Evolutionary conservation across 1,284 basidiomycete genomes (phyloP).

Genomic region (Fistulinella staudtii): DNA sequence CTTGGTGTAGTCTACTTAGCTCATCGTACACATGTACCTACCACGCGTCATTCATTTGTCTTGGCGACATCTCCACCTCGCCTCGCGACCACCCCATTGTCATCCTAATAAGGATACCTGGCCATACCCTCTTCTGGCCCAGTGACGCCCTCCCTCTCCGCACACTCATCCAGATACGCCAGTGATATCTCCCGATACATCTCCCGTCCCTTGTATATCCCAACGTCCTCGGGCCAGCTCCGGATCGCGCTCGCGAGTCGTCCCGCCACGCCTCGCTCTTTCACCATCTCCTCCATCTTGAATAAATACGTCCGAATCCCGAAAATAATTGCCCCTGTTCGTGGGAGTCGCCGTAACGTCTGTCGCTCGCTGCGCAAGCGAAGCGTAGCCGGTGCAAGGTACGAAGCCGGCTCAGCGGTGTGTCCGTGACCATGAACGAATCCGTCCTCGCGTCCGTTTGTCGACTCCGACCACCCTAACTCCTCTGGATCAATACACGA

Average conservation of each 20-base stretch:
- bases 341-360: conserved; percentile 63
- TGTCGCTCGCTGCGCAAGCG: conserved; percentile 69
- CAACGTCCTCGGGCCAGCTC: conserved; percentile 65
- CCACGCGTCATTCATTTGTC: neutral
- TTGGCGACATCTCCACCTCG: neutral
- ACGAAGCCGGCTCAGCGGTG: conserved; percentile 19
- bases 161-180: conserved; percentile 44
- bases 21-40: no score
- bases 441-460: conserved; percentile 61
- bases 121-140: conserved; percentile 2
- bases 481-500: conserved; percentile 55
- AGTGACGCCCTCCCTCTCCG: conserved; percentile 27
- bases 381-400: conserved; percentile 43
- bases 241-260: conserved; percentile 64
- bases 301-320: conserved; percentile 72
- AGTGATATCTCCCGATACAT: conserved; percentile 45
- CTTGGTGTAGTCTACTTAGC: no score
- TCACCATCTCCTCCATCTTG: conserved; percentile 53
- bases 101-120: conserved; percentile 13
- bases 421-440: conserved; percentile 37
- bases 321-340: conserved; percentile 70
- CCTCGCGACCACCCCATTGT: conserved; percentile 5
- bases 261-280: conserved; percentile 64
- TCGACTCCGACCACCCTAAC: conserved; percentile 62
- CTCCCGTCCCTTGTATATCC: conserved; percentile 57